Evolutionary conservation across 2,329 filamentous ascomycete genomes (phyloP).

Genomic region (Colletotrichum tanaceti): DNA sequence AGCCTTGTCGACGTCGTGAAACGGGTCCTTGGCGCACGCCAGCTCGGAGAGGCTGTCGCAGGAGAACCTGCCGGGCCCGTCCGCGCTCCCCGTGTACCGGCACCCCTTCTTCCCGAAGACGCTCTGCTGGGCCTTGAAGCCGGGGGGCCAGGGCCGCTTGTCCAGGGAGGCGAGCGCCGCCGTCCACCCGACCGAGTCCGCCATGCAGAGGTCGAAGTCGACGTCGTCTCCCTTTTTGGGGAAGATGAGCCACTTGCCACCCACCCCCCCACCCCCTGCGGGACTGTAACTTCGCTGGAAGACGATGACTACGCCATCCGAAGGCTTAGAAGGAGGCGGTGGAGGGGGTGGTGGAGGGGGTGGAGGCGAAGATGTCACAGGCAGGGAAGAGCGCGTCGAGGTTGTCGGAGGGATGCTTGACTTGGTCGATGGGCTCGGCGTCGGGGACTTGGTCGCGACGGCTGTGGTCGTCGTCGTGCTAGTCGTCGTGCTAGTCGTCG

Average conservation of each 20-base stretch:
- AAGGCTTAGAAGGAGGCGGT: not conserved
- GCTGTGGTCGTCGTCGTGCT: too few species aligned
- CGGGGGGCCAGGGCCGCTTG: not conserved
- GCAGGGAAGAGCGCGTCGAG: not conserved
- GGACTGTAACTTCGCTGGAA: not conserved
- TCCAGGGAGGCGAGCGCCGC: not conserved
- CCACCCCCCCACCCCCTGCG: not conserved
- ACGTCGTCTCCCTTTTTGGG: not conserved
- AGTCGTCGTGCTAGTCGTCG: too few species aligned
- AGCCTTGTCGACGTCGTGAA: not conserved
- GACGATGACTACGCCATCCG: not conserved
- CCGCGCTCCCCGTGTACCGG: not conserved
- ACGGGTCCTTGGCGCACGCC: not conserved
- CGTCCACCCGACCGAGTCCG: not conserved
- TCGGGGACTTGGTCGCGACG: not conserved
- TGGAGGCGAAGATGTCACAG: too few species aligned
- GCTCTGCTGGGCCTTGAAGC: not conserved
- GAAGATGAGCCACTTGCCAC: not conserved
- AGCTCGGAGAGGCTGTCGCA: not conserved
- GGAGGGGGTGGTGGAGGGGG: not conserved
- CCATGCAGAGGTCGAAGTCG: not conserved
- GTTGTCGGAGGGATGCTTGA: not conserved
- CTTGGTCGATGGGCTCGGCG: not conserved
- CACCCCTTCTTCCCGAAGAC: not conserved
- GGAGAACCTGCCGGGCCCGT: not conserved